Base-by-base conservation (phyloP, 1,284 basidiomycete species). In the Trametes hirsuta region DNA sequence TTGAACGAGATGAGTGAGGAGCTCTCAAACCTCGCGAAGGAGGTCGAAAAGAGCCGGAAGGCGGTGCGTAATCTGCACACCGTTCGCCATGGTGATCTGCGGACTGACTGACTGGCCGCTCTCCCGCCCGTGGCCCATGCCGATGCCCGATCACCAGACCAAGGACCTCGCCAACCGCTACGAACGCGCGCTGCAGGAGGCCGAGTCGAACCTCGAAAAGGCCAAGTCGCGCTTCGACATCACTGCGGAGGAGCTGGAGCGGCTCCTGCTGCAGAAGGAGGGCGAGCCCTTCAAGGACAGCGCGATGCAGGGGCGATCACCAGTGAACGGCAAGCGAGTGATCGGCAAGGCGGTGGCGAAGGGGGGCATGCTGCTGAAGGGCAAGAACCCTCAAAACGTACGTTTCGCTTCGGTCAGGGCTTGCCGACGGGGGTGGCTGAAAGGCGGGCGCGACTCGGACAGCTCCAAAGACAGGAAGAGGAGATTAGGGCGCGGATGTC, bases 1-100 rank as follows among this genome's bases (percentile, higher is more conserved):
- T 80, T 99, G 53, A 90, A 90, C 69, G 96, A 98, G 75, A 98
- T 98, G 93, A 91, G 91, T 70, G 95, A 98, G 45, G 97, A 99
- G 73, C 81, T 98, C n/a, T 78, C 83, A 18, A 89, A 84, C 22
- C 78, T 98, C 2, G 85, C 88, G 0, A 93, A 94, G 69, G 96
- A 99, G 74, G 94, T 97, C 1, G 97, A 99, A 67, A 95, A 94
- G 79, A 91, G 90, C 71, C 82, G 97, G 55, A 98, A 98, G 76
- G 82, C 88, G 74, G 93, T 91, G 63, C 62, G 83, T 71, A 46
- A 14, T 11, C 10, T 6, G n/a, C 30, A 14, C 15, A 6, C 40
- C 30, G 30, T 30, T 30, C 30, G 30, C 8, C 30, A 30, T 30
- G 30, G 30, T 8, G 30, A 30, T 30, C 30, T 30, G 30, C 30